Evolutionary conservation across 805 yeast species (phyloP), one percentile per base, ranked within the genome.

Genomic region (Hanseniaspora lachancei): DNA sequence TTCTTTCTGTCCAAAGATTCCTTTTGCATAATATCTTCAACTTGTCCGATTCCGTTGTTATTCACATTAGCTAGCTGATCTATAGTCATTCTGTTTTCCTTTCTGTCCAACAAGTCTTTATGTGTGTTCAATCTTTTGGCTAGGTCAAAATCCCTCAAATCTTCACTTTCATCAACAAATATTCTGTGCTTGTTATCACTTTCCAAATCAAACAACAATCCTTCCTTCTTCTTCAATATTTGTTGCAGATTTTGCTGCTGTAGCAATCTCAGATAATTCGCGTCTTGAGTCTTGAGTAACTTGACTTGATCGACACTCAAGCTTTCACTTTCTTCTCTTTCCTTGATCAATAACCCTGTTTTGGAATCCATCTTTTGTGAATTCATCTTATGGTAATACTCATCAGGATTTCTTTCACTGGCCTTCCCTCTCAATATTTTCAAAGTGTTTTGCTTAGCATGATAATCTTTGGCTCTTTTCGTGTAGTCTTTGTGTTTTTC

Each of bases 331-430:
- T 63, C 66, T 44, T 59, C 66, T 58, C 95, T 74, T 23, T 86
- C 86, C 1, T 81, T 72, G 12, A 84, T 67, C 49, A 84, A 64
- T 9, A 86, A 74, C 1, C 97, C 97, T 3, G 49, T 21, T 12
- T 76, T 72, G 2, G 74, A 70, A 60, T 88, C 95, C 5, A 93
- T 80, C 62, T 75, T 76, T 58, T 75, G 73, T 15, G 76, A 74
- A 35, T 82, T 78, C 98, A 93, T 93, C 21, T 88, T 93, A 78
- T 88, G 96, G 69, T 91, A 89, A 72, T 85, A 93, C 69, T 93
- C 98, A 75, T 93, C 98, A 16, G 95, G 95, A 66, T 93, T 93
- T 62, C 88, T 77, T 47, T 76, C 75, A 39, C 75, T 72, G 1
- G 86, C 95, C 66, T 88, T 91, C 43, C 75, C 74, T 61, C 85